Evolutionary conservation across 2,329 filamentous ascomycete genomes (phyloP).

Genomic region (Piedraia hortae): DNA sequence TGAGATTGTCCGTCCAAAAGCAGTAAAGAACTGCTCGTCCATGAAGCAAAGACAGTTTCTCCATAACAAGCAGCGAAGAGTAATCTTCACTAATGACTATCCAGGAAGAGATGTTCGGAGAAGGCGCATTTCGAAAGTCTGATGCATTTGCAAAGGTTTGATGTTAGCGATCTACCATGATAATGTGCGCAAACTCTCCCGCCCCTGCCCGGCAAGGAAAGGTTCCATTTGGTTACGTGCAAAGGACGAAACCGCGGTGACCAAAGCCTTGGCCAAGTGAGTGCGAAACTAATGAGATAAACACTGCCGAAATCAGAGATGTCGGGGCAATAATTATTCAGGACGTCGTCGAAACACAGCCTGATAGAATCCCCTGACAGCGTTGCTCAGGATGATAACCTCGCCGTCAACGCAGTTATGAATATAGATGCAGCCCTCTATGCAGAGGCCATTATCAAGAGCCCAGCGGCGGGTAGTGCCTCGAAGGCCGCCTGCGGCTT

Average conservation of each 20-base stretch:
- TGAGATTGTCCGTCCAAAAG: too few relatives aligned
- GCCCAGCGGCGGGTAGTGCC: constrained; percentile 67
- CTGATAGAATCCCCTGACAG: constrained; percentile 43
- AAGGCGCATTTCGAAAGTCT: not conserved
- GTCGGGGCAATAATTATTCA: not conserved
- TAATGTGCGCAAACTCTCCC: too few relatives aligned
- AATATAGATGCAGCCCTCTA: constrained; percentile 33
- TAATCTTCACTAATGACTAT: too few relatives aligned
- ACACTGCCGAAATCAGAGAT: not conserved
- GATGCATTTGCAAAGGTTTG: too few relatives aligned
- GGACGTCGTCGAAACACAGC: not conserved
- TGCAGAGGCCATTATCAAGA: constrained; percentile 37
- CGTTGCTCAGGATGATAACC: constrained; percentile 70
- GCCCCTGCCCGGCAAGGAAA: too few relatives aligned
- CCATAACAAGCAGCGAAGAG: too few relatives aligned
- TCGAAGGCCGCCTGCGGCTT: constrained; percentile 44
- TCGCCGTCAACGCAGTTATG: constrained; percentile 41
- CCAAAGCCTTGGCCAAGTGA: not conserved
- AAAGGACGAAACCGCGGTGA: too few relatives aligned
- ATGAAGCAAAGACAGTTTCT: too few relatives aligned
- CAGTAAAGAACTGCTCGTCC: too few relatives aligned
- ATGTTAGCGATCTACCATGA: too few relatives aligned
- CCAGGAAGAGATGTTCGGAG: not conserved
- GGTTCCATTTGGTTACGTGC: too few relatives aligned
- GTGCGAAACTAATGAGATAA: not conserved